phyloP scores from a whole-genome alignment of 306 rosid genomes.

The Citrullus mucosospermus region DNA sequence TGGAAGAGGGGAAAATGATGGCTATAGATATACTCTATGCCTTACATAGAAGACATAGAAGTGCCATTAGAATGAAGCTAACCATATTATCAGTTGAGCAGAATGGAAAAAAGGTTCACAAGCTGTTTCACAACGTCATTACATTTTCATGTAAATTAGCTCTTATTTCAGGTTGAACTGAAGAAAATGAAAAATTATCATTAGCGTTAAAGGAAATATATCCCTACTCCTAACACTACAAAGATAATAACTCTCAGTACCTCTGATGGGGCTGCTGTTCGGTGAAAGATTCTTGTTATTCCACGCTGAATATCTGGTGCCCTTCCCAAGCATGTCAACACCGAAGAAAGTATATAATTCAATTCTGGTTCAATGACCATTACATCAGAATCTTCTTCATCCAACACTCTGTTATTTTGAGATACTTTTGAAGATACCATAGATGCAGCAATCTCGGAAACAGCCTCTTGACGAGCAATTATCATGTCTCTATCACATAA shows the following conservation, averaged over 20 bases:
- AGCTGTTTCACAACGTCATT: neutral
- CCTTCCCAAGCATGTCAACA: conserved; percentile 58
- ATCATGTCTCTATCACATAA: conserved; percentile 72
- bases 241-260: conserved; percentile 18
- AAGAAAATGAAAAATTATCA: neutral
- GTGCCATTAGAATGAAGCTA: neutral
- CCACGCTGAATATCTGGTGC: conserved; percentile 87
- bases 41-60: neutral
- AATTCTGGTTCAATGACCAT: conserved; percentile 33
- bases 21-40: neutral
- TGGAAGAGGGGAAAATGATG: neutral
- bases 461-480: conserved; percentile 75
- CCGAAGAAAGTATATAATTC: conserved; percentile 46
- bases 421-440: conserved; percentile 52
- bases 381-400: conserved; percentile 30
- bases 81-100: neutral
- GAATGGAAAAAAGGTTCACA: neutral
- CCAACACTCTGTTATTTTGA: conserved; percentile 18
- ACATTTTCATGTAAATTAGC: neutral
- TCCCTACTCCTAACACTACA: neutral
- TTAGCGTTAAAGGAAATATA: neutral
- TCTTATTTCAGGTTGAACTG: neutral
- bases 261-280: conserved; percentile 79
- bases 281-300: conserved; percentile 76
- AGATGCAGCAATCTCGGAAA: conserved; percentile 75